These are phyloP conservation scores for Bruguiera parviflora DNA, from an alignment of 345 rosid species.

Conservation along the genomic window DNA sequence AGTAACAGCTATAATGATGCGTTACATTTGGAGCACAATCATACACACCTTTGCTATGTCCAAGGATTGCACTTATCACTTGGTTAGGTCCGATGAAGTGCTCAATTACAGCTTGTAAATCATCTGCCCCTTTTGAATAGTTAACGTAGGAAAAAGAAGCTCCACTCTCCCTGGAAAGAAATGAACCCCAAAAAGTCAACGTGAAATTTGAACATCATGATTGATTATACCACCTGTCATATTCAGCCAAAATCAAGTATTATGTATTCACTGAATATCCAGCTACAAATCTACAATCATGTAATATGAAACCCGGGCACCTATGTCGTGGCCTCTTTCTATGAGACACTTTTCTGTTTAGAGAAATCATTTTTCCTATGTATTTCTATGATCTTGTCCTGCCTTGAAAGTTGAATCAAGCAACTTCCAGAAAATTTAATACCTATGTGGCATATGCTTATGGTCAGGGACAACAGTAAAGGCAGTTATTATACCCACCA, in stretches of 20 bases:
- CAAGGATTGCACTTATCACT: constrained; percentile 13
- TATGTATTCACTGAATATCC: too few relatives aligned
- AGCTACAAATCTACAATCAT: too few relatives aligned
- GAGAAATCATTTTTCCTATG: too few relatives aligned
- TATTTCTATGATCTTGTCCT: too few relatives aligned
- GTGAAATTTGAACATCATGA: not conserved
- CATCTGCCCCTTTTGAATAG: constrained; percentile 21
- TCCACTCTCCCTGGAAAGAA: constrained; percentile 21
- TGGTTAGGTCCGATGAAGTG: constrained; percentile 18
- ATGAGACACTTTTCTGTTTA: too few relatives aligned
- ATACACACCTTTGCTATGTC: constrained; percentile 22
- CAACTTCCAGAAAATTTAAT: too few relatives aligned
- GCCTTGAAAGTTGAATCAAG: too few relatives aligned
- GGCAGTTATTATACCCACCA: too few relatives aligned
- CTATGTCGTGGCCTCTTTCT: too few relatives aligned
- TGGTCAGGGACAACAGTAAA: too few relatives aligned
- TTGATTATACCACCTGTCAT: not conserved
- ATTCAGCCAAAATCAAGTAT: not conserved
- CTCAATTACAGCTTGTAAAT: constrained; percentile 20
- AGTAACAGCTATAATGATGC: not conserved
- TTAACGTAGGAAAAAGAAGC: constrained; percentile 10
- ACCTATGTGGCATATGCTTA: too few relatives aligned
- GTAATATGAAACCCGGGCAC: too few relatives aligned
- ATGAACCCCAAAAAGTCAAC: not conserved
- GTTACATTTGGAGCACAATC: not conserved